Conservation (phyloP, 2,329 filamentous ascomycete genomes). For the Pseudocercospora musae region DNA sequence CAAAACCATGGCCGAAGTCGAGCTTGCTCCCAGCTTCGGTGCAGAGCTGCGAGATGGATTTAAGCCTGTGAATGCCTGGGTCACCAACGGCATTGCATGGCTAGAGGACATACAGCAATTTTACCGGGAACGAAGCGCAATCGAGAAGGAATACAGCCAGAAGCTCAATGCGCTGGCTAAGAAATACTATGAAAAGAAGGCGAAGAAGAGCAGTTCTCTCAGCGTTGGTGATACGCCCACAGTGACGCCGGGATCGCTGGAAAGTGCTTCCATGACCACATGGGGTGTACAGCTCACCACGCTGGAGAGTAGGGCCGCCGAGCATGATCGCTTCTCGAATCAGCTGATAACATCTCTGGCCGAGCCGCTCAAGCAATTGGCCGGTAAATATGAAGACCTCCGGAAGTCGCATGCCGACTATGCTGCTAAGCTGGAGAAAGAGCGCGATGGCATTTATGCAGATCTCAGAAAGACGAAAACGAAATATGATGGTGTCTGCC, state of each 20-base stretch:
- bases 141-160: slow-evolving; percentile 94
- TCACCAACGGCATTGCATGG: slow-evolving; percentile 84
- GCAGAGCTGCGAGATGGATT: slow-evolving; percentile 97
- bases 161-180: slow-evolving; percentile 85
- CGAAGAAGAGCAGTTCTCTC: slow-evolving; percentile 78
- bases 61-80: slow-evolving; percentile 90
- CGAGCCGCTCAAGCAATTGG: slow-evolving; percentile 76
- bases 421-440: slow-evolving; percentile 81
- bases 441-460: slow-evolving; percentile 77
- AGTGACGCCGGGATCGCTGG: slow-evolving; percentile 91
- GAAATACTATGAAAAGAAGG: slow-evolving; percentile 97
- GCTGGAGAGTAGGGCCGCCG: slow-evolving; percentile 78
- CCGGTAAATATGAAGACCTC: slow-evolving; percentile 78
- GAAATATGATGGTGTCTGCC: slow-evolving; percentile 89
- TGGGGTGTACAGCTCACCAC: slow-evolving; percentile 94
- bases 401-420: slow-evolving; percentile 89
- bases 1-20: slow-evolving; percentile 70
- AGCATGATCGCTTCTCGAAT: slow-evolving; percentile 81
- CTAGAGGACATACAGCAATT: slow-evolving; percentile 96
- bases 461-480: slow-evolving; percentile 87
- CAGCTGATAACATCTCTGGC: slow-evolving; percentile 78
- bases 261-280: slow-evolving; percentile 93
- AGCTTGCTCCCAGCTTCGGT: slow-evolving; percentile 82
- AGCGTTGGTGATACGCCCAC: slow-evolving; percentile 91
- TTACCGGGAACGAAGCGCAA: slow-evolving; percentile 88